phyloP scores from a whole-genome alignment of 805 yeast species.

The Cyberlindnera maclurae region DNA sequence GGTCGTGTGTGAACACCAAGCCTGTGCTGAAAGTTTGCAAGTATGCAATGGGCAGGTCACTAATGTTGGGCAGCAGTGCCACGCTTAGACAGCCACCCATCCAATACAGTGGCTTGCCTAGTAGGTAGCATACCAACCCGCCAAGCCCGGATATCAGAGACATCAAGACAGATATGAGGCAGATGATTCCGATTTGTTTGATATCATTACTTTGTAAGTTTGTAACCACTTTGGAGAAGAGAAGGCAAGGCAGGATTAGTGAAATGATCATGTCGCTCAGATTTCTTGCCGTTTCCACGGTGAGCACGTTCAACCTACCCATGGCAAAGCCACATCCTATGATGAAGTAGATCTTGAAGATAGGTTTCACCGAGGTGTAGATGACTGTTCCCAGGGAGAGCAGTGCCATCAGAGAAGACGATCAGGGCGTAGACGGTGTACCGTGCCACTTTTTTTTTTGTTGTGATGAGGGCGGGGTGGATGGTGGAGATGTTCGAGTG shows the following conservation, averaged over 20 bases:
- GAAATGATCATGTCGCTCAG: constrained; percentile 58
- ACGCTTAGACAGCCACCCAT: constrained; percentile 63
- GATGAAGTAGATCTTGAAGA: constrained; percentile 66
- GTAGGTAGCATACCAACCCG: constrained; percentile 25
- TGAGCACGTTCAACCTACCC: constrained; percentile 50
- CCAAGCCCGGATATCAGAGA: constrained; percentile 42
- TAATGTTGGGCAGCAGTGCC: constrained; percentile 66
- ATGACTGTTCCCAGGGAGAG: constrained; percentile 25
- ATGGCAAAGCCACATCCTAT: constrained; percentile 58
- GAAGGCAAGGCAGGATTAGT: constrained; percentile 58
- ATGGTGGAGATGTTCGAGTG: too few relatives aligned
- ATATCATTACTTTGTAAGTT: constrained; percentile 59
- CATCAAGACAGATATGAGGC: constrained; percentile 43
- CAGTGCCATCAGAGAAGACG: background rate
- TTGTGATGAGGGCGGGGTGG: too few relatives aligned
- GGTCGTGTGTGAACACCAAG: constrained; percentile 41
- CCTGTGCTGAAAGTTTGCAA: constrained; percentile 52
- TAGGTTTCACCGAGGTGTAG: constrained; percentile 66
- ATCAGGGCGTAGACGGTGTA: too few relatives aligned
- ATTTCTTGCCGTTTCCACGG: constrained; percentile 56
- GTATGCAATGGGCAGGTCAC: constrained; percentile 74
- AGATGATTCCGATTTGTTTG: constrained; percentile 60
- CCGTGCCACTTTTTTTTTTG: too few relatives aligned
- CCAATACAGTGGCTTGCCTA: constrained; percentile 51
- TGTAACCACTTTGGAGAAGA: constrained; percentile 55